phyloP scores from a whole-genome alignment of 345 rosid species.

The Melastoma malabathricum region DNA sequence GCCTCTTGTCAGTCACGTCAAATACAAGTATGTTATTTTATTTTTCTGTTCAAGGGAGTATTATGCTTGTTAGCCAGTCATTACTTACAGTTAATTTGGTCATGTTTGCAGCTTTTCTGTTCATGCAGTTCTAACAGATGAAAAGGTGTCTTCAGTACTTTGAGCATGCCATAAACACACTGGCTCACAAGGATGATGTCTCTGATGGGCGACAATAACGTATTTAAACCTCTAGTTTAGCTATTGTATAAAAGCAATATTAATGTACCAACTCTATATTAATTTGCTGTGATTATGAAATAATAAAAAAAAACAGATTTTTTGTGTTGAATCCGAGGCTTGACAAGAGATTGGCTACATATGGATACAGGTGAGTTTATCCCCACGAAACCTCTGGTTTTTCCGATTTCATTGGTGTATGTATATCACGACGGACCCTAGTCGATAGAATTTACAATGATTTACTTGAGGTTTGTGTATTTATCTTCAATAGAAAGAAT shows the following conservation, averaged over 20 bases:
- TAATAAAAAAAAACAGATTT: too few species aligned
- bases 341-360: conserved; percentile 37
- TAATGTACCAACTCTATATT: too few species aligned
- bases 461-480: too few species aligned
- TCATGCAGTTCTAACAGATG: conserved; percentile 85
- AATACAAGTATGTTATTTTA: conserved; percentile 55
- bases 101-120: conserved; percentile 61
- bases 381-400: too few species aligned
- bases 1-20: conserved; percentile 62
- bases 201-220: conserved; percentile 30
- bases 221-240: too few species aligned
- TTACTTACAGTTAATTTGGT: not conserved
- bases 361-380: conserved; percentile 71
- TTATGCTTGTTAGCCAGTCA: not conserved
- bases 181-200: conserved; percentile 62
- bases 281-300: too few species aligned
- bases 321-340: conserved; percentile 73
- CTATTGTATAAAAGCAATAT: not conserved
- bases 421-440: too few species aligned
- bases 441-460: too few species aligned
- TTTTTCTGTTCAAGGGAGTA: not conserved
- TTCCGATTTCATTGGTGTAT: too few species aligned
- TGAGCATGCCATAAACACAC: conserved; percentile 69
- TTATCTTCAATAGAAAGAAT: too few species aligned
- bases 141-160: conserved; percentile 72